Conservation (phyloP, 768 basidiomycete species). For the Coprinellus aureogranulatus region DNA sequence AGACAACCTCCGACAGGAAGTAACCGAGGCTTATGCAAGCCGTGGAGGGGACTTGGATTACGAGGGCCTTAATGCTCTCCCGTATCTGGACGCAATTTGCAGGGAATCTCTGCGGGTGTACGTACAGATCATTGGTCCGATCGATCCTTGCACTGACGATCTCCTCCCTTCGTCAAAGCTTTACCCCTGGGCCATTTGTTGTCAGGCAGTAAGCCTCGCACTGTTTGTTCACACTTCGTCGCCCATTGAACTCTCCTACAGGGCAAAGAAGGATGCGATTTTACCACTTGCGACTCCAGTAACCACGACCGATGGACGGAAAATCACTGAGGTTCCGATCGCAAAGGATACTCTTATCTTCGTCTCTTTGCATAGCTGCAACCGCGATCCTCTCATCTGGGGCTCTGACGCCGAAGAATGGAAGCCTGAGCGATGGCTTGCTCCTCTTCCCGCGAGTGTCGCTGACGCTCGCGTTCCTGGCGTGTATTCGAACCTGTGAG, state of each 20-base stretch:
- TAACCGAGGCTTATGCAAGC: slow-evolving; percentile 20
- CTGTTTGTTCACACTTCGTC: not conserved
- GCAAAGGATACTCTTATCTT: slow-evolving; percentile 32
- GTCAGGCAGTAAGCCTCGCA: slow-evolving; percentile 14
- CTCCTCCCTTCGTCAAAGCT: no score
- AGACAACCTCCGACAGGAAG: slow-evolving; percentile 19
- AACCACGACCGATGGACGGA: slow-evolving; percentile 20
- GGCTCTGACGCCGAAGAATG: slow-evolving; percentile 46
- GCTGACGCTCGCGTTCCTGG: slow-evolving; percentile 38
- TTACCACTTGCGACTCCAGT: slow-evolving; percentile 25
- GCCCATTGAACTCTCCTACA: not conserved
- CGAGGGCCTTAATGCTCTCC: slow-evolving; percentile 35
- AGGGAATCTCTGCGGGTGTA: slow-evolving; percentile 37
- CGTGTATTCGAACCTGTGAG: slow-evolving; percentile 40
- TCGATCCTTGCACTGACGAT: not conserved
- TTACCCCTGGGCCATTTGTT: slow-evolving; percentile 22
- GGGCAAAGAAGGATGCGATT: slow-evolving; percentile 20
- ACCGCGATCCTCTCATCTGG: slow-evolving; percentile 41
- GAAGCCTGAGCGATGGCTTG: slow-evolving; percentile 51
- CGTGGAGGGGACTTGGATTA: slow-evolving; percentile 29
- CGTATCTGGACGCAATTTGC: slow-evolving; percentile 37
- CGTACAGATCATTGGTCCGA: slow-evolving; percentile 9
- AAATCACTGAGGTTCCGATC: slow-evolving; percentile 30
- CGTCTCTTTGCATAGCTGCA: slow-evolving; percentile 33
- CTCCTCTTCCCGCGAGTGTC: slow-evolving; percentile 23